Evolutionary conservation across 2,329 filamentous ascomycete species (phyloP), one percentile per base, ranked within the genome.

Genomic region (Xylogone sp.): DNA sequence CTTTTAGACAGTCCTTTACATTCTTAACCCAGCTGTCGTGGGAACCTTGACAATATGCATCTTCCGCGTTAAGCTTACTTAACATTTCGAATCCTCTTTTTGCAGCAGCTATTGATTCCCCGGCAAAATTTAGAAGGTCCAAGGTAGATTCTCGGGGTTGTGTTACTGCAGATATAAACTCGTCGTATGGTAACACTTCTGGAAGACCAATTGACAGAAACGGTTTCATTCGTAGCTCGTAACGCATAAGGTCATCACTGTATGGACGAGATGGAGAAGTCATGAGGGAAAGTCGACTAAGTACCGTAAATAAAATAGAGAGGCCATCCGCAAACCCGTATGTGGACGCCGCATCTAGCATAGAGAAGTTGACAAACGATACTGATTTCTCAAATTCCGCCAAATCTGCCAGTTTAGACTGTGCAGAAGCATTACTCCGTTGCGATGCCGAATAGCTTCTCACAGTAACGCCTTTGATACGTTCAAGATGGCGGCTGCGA

Each of bases 161-260:
- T 9, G 69, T 69, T 22, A 74, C 70, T 2, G 75, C 57, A 1
- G 61, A 64, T 3, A 72, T 68, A 50, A 82, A 81, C 19, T 80
- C 75, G 2, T 77, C 76, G 50, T 76, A 80, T 0, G 77, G 70
- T 2, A 82, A 73, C 3, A 82, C 69, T 60, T 82, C 78, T 0
- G 84, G 82, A 1, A 84, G 73, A 18, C 75, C 75, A 42, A 88
- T 75, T 1, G 70, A 68, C 2, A 84, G 69, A 58, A 88, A 88
- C 0, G 84, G 83, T 61, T 87, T 87, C 84, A 88, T 86, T 47
- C 86, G 80, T 2, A 87, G 70, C 62, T 88, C 84, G 59, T 87
- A 86, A 3, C 83, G 76, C 19, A 85, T 68, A 2, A 68, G 61
- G 21, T 80, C 73, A n/a, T 74, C 74, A 22, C 78, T 78, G 63